These are phyloP conservation scores for Eutrema salsugineum DNA, from an alignment of 441 rosid species.

Conservation along the genomic window DNA sequence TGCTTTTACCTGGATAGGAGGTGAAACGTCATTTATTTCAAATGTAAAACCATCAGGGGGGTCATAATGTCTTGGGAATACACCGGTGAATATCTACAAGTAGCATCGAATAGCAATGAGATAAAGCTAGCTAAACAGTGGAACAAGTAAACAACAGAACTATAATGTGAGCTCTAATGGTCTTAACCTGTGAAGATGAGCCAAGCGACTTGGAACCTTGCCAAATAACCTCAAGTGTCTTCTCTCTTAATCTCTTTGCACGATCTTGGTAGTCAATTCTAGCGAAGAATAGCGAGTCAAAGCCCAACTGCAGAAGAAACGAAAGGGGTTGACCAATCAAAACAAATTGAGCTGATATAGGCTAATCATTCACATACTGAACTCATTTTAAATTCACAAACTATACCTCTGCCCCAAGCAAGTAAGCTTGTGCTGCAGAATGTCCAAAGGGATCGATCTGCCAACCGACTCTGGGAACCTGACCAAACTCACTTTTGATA, in stretches of 20 bases:
- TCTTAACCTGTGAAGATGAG: constrained; percentile 65
- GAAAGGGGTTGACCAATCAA: constrained; percentile 9
- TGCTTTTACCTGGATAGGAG: constrained; percentile 64
- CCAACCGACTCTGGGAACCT: constrained; percentile 77
- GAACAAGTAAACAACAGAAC: constrained; percentile 8
- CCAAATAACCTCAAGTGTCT: constrained; percentile 77
- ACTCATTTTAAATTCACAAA: neutral
- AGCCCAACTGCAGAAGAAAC: constrained; percentile 55
- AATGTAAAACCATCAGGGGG: constrained; percentile 75
- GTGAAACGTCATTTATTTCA: constrained; percentile 68
- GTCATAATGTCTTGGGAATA: constrained; percentile 69
- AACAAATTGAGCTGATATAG: neutral
- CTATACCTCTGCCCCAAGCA: constrained; percentile 72
- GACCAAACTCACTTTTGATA: constrained; percentile 58
- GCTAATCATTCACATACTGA: neutral
- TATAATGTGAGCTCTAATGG: neutral
- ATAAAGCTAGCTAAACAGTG: neutral
- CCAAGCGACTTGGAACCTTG: constrained; percentile 72
- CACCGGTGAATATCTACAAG: constrained; percentile 64
- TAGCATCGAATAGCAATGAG: constrained; percentile 7
- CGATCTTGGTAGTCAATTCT: constrained; percentile 81
- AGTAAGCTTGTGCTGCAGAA: constrained; percentile 75
- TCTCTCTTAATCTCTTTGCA: constrained; percentile 59
- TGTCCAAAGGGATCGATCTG: constrained; percentile 80
- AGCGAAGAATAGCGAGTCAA: constrained; percentile 74